Evolutionary conservation across 495 filamentous ascomycete genomes (phyloP).

Genomic region (Aspergillus affinis): DNA sequence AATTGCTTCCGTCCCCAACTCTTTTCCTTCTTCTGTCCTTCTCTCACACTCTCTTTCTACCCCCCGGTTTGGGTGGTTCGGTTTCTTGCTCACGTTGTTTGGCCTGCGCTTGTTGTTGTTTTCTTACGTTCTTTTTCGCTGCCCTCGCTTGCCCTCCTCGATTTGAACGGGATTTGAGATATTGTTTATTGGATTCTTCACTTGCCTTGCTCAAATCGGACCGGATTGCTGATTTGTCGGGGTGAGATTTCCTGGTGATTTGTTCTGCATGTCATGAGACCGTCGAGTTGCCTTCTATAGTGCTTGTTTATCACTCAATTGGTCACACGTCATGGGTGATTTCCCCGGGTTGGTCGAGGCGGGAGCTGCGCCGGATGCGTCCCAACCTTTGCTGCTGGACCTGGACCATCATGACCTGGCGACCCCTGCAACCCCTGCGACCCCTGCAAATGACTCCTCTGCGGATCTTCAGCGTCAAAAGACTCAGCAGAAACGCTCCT

Average conservation of each 20-base stretch:
- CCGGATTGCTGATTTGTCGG: background rate
- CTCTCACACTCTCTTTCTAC: background rate
- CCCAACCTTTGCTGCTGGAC: conserved; percentile 19
- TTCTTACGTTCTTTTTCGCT: background rate
- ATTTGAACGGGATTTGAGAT: too few relatives aligned
- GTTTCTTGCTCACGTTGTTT: too few relatives aligned
- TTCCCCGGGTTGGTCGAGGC: conserved; percentile 34
- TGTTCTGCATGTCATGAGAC: background rate
- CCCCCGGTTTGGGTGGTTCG: background rate
- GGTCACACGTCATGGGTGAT: conserved; percentile 37
- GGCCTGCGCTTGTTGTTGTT: background rate
- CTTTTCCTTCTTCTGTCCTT: conserved; percentile 4
- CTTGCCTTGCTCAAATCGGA: background rate
- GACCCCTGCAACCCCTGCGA: background rate
- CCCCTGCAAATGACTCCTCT: background rate
- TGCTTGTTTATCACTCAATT: conserved; percentile 19
- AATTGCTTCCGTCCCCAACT: background rate
- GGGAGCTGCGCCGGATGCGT: conserved; percentile 37
- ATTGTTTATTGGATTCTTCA: too few relatives aligned
- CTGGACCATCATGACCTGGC: background rate
- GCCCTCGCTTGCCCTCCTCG: too few relatives aligned
- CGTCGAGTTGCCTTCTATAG: conserved; percentile 14
- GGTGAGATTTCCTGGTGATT: background rate
- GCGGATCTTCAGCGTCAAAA: conserved; percentile 7
- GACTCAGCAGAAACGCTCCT: conserved; percentile 43